phyloP scores from a whole-genome alignment of 192 early-diverging fungal species.

The Coemansia sp. region DNA sequence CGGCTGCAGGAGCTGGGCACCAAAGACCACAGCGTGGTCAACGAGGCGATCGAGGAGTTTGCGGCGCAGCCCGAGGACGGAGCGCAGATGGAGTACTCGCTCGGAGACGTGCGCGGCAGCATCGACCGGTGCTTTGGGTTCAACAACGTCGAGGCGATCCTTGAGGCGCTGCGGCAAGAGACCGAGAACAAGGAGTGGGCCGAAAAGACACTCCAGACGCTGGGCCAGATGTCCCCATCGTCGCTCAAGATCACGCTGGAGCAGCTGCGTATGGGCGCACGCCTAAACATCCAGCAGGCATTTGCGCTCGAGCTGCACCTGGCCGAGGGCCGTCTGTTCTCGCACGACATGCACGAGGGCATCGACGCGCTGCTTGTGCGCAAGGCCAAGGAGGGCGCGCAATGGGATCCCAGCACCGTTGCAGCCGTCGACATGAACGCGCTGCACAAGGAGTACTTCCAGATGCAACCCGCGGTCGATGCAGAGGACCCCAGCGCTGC shows the following conservation, averaged over 20 bases:
- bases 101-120: conserved; percentile 51
- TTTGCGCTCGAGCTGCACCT: conserved; percentile 84
- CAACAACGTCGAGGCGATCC: conserved; percentile 79
- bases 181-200: conserved; percentile 59
- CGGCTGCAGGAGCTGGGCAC: conserved; percentile 78
- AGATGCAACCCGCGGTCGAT: too few species aligned
- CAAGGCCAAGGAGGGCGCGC: conserved; percentile 57
- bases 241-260: conserved; percentile 85
- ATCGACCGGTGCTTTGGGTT: conserved; percentile 87
- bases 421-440: conserved; percentile 49
- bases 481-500: conserved; percentile 3
- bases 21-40: conserved; percentile 72
- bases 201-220: conserved; percentile 56
- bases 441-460: conserved; percentile 60
- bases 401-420: conserved; percentile 71
- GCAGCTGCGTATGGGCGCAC: conserved; percentile 70
- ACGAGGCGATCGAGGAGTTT: conserved; percentile 90
- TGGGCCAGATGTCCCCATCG: conserved; percentile 76
- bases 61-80: conserved; percentile 54
- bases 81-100: conserved; percentile 23
- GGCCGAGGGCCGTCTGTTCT: conserved; percentile 69
- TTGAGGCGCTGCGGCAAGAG: conserved; percentile 77
- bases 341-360: conserved; percentile 86
- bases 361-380: conserved; percentile 74
- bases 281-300: conserved; percentile 68